These are phyloP conservation scores for Sclerotinia borealis DNA, from an alignment of 2,329 filamentous ascomycete species.

Conservation along the genomic window DNA sequence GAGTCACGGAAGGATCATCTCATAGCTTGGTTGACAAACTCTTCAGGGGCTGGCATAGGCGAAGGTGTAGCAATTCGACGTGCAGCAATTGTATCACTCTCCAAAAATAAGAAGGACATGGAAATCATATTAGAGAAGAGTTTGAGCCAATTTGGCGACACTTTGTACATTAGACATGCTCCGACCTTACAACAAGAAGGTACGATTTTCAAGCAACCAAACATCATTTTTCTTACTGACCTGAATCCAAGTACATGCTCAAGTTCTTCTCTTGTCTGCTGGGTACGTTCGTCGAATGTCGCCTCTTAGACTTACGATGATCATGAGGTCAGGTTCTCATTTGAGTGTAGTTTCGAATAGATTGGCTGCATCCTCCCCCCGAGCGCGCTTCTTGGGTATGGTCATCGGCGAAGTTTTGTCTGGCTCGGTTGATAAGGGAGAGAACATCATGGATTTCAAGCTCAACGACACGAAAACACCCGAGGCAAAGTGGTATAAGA, in stretches of 20 bases:
- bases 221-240: conserved; percentile 19
- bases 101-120: conserved; percentile 46
- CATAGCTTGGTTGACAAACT: conserved; percentile 57
- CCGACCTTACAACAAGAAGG: conserved; percentile 86
- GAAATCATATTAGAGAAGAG: conserved; percentile 58
- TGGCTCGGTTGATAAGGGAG: conserved; percentile 52
- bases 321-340: conserved; percentile 67
- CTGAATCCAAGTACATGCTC: conserved; percentile 60
- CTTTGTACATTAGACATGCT: conserved; percentile 78
- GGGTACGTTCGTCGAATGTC: conserved; percentile 66
- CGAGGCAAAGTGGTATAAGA: conserved; percentile 71
- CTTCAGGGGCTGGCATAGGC: conserved; percentile 59
- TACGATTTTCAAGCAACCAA: conserved; percentile 34
- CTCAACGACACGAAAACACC: conserved; percentile 68
- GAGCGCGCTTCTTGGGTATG: conserved; percentile 81
- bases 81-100: conserved; percentile 54
- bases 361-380: conserved; percentile 66
- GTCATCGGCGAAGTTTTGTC: conserved; percentile 71
- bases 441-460: conserved; percentile 74
- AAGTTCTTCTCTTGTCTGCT: conserved; percentile 69
- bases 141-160: conserved; percentile 73
- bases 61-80: conserved; percentile 60
- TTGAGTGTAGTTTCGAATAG: conserved; percentile 79
- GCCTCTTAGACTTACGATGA: conserved; percentile 59
- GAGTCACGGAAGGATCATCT: conserved; percentile 48